Evolutionary conservation across 2,329 filamentous ascomycete genomes (phyloP).

Genomic region (Botrytis pseudocinerea): DNA sequence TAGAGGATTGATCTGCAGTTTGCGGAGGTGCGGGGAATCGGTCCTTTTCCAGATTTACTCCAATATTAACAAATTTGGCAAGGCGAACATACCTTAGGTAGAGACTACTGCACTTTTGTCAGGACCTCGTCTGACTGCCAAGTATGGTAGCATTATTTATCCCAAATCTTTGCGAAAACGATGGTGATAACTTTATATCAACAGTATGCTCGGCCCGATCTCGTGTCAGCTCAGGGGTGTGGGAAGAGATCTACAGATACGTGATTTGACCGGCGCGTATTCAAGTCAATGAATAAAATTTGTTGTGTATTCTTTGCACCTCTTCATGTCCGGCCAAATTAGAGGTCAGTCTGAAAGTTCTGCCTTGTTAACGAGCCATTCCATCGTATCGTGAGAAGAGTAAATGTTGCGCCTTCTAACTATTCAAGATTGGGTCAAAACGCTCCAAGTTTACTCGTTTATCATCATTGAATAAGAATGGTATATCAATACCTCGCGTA

Average conservation of each 20-base stretch:
- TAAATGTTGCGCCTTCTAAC: not conserved
- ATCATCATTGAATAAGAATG: not conserved
- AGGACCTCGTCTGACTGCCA: not conserved
- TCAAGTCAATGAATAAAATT: not conserved
- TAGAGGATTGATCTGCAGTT: not conserved
- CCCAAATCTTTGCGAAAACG: not conserved
- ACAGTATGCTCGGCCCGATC: not conserved
- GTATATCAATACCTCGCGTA: not conserved
- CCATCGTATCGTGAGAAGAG: not conserved
- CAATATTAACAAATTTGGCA: not conserved
- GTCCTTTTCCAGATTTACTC: not conserved
- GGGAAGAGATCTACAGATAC: not conserved
- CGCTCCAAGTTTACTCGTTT: not conserved
- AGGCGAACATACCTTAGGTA: not conserved
- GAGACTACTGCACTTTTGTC: not conserved
- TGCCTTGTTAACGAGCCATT: not conserved
- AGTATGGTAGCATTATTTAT: not conserved
- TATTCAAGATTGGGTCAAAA: not conserved
- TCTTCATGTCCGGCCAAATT: not conserved
- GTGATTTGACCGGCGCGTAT: not conserved
- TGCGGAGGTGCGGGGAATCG: not conserved
- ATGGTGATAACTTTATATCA: not conserved
- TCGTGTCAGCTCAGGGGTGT: too few relatives aligned
- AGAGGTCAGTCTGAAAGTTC: not conserved
- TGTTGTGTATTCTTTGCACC: not conserved